A percentile compares a stretch with the other conserved stretches of the same genome.
phyloP scores from a whole-genome alignment of 2,329 filamentous ascomycete genomes.

The Periconia digitata region DNA sequence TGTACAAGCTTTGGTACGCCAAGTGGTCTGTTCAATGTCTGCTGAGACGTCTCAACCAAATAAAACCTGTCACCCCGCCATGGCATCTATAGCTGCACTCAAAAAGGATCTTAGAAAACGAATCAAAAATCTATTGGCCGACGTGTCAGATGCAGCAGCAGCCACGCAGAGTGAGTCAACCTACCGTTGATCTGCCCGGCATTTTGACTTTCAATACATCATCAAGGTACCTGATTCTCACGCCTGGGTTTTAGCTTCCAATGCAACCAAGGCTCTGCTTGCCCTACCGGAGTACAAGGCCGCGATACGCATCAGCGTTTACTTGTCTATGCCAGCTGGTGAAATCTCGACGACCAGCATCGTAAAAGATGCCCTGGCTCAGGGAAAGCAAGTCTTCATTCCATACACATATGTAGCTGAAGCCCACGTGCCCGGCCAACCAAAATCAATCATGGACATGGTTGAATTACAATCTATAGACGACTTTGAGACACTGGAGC shows the following conservation, averaged over 20 bases:
- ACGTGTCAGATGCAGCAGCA: constrained; percentile 64
- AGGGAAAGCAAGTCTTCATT: constrained; percentile 85
- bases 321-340: constrained; percentile 86
- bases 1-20: not conserved
- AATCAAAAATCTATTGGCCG: constrained; percentile 68
- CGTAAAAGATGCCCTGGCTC: constrained; percentile 74
- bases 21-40: not conserved
- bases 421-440: constrained; percentile 41
- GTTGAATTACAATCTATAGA: constrained; percentile 70
- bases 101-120: constrained; percentile 75
- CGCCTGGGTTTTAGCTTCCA: constrained; percentile 56
- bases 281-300: constrained; percentile 72
- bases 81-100: constrained; percentile 62
- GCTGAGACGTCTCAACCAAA: not conserved
- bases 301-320: constrained; percentile 78
- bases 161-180: constrained; percentile 66
- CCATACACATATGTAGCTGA: constrained; percentile 77
- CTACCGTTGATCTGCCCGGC: not conserved
- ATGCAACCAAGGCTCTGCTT: constrained; percentile 66
- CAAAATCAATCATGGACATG: constrained; percentile 90
- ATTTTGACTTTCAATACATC: not conserved
- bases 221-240: not conserved
- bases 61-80: no score
- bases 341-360: constrained; percentile 85
- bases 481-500: constrained; percentile 76